Evolutionary conservation across 352 stramenopile genomes (phyloP), one percentile per base, ranked within the genome.

Genomic region (Phytophthora citrophthora): DNA sequence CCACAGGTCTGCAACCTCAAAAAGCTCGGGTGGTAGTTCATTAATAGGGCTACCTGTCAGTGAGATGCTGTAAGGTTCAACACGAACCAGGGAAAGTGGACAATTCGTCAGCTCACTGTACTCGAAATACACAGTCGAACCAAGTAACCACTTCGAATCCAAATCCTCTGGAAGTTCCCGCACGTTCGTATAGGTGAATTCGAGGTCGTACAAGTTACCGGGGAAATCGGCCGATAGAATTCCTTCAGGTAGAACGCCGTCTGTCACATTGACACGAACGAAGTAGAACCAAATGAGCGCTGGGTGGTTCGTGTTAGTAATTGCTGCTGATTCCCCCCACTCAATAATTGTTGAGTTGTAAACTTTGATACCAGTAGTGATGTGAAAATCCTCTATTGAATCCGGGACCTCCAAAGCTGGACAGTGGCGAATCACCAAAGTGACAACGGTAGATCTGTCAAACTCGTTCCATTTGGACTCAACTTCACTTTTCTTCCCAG

Each of bases 111-210:
- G 50, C 13, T 65, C 16, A 13, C 60, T 74, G 38, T 62, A 61
- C 20, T 81, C 72, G 7, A 77, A 53, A 18, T 74, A 64, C 8
- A 76, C 38, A 16, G 56, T 48, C 8, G 43, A 45, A 1, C 50
- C 59, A n/a, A 52, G 32, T 4, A 71, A 70, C 74, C 76, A 86
- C n/a, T 54, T 70, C 15, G 58, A 20, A 40, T 77, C 54, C 11
- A 86, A 34, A 80, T 84, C 48, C 1, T 72, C 46, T 0, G 80
- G 80, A 3, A 86, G 36, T 13, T 72, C 40, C 0, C 43, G 70
- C 6, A 89, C 31, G 24, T 81, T 85, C 20, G 62, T 68, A 9
- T 54, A 54, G 0, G 23, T 62, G 50, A 83, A 49, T 16, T 80
- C 70, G 4, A 88, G 44, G 27, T 83, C 64, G 12, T 62, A 63